A percentile compares a stretch with the other conserved stretches of the same genome.
Evolutionary conservation across 2,329 filamentous ascomycete genomes (phyloP).

Genomic region (Cladophialophora carrionii): DNA sequence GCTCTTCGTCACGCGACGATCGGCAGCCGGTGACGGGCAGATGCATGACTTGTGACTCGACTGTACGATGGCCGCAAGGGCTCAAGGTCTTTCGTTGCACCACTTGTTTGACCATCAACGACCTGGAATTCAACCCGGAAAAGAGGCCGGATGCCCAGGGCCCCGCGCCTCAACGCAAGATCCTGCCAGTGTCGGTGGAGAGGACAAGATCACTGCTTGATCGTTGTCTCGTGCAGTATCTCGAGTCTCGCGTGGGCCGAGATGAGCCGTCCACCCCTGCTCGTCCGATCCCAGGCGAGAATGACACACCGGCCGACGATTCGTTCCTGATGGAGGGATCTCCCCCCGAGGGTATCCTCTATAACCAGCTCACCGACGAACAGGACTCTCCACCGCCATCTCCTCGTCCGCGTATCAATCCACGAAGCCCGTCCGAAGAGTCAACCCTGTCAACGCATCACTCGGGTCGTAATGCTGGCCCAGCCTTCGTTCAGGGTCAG

Average conservation of each 20-base stretch:
- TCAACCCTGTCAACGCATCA: constrained; percentile 20
- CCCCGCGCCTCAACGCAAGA: constrained; percentile 21
- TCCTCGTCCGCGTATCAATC: constrained; percentile 20
- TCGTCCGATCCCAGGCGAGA: constrained; percentile 9
- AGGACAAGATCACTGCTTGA: constrained; percentile 63
- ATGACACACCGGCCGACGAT: constrained; percentile 25
- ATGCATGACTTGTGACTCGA: constrained; percentile 84
- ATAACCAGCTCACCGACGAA: constrained; percentile 23
- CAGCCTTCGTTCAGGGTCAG: constrained; percentile 22
- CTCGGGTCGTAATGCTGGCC: neutral
- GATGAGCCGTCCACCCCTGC: constrained; percentile 18
- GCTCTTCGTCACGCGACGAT: constrained; percentile 39
- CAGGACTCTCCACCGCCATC: constrained; percentile 30
- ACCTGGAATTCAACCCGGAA: constrained; percentile 59
- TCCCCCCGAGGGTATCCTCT: constrained; percentile 27
- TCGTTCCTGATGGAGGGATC: constrained; percentile 36
- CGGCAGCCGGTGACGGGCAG: constrained; percentile 70
- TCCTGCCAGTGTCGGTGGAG: constrained; percentile 60
- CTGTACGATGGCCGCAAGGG: constrained; percentile 76
- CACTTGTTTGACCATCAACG: constrained; percentile 82
- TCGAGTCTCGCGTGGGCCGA: constrained; percentile 48
- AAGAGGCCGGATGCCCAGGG: constrained; percentile 2
- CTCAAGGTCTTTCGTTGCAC: constrained; percentile 78
- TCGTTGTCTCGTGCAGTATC: constrained; percentile 57
- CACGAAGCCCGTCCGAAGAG: constrained; percentile 29